phyloP scores from a whole-genome alignment of 352 stramenopile genomes.

The Thalassiosira mediterranea region DNA sequence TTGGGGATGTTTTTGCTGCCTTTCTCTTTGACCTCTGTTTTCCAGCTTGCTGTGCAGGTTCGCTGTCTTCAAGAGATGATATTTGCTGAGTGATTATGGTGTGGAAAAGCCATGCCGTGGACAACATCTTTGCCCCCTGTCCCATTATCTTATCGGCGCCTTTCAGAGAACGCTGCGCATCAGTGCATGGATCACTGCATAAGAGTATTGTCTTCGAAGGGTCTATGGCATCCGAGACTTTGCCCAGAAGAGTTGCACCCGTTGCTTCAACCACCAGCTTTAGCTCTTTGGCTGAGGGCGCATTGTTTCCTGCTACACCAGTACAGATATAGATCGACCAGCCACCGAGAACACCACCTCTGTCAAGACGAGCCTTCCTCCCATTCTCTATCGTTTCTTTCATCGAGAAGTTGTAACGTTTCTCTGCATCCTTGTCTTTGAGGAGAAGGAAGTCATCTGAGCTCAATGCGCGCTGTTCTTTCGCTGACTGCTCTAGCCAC shows the following conservation, averaged over 20 bases:
- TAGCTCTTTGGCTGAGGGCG: conserved; percentile 55
- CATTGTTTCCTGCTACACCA: conserved; percentile 66
- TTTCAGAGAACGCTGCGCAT: conserved; percentile 23
- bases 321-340: conserved; percentile 58
- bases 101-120: conserved; percentile 50
- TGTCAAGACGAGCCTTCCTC: conserved; percentile 22
- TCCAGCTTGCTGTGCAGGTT: too few species aligned
- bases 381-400: conserved; percentile 55
- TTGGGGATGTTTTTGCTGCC: too few species aligned
- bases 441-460: conserved; percentile 44
- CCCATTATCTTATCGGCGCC: conserved; percentile 28
- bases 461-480: conserved; percentile 28
- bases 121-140: conserved; percentile 35
- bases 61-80: conserved; percentile 8
- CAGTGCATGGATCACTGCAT: conserved; percentile 52
- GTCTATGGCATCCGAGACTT: conserved; percentile 23
- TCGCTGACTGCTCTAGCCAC: conserved; percentile 58
- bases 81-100: conserved; percentile 52
- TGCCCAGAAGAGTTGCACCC: conserved; percentile 40
- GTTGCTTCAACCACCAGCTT: conserved; percentile 59
- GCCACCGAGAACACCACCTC: conserved; percentile 53
- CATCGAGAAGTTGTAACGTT: conserved; percentile 65
- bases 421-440: conserved; percentile 57
- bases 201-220: conserved; percentile 49
- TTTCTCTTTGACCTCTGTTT: too few species aligned